A percentile compares a stretch with the other conserved stretches of the same genome.
These are phyloP conservation scores for Triangularia setosa DNA, from an alignment of 2,329 filamentous ascomycete genomes.

Conservation along the genomic window DNA sequence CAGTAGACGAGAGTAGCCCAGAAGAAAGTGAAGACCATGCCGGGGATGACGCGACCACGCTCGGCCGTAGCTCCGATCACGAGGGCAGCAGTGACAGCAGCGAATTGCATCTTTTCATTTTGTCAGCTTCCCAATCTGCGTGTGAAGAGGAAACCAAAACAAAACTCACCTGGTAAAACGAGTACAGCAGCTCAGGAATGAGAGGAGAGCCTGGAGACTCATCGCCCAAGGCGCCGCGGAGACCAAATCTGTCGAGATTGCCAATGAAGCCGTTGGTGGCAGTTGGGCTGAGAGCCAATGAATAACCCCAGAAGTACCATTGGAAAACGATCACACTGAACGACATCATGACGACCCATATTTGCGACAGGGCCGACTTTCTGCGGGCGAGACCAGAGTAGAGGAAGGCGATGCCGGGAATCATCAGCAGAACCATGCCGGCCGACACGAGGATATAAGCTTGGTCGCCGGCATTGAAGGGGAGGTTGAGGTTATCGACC, in stretches of 20 bases:
- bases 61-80: conserved; percentile 90
- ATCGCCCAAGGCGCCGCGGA: conserved; percentile 75
- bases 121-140: conserved; percentile 1
- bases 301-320: conserved; percentile 99
- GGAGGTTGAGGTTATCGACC: conserved; percentile 88
- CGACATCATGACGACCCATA: conserved; percentile 96
- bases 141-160: no score
- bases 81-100: conserved; percentile 85
- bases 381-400: conserved; percentile 96
- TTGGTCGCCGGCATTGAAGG: conserved; percentile 87
- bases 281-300: conserved; percentile 79
- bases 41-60: conserved; percentile 85
- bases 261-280: conserved; percentile 90
- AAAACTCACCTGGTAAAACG: conserved; percentile 76
- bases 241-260: conserved; percentile 81
- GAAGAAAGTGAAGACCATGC: conserved; percentile 92
- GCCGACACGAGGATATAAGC: conserved; percentile 87
- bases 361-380: conserved; percentile 95
- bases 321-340: conserved; percentile 91
- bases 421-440: conserved; percentile 94
- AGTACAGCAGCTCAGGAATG: conserved; percentile 84
- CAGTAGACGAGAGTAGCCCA: conserved; percentile 99
- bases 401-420: conserved; percentile 93
- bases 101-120: conserved; percentile 87
- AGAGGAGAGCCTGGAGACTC: conserved; percentile 88